Conservation (phyloP, 257 asterid species). For the Petunia axillaris region DNA sequence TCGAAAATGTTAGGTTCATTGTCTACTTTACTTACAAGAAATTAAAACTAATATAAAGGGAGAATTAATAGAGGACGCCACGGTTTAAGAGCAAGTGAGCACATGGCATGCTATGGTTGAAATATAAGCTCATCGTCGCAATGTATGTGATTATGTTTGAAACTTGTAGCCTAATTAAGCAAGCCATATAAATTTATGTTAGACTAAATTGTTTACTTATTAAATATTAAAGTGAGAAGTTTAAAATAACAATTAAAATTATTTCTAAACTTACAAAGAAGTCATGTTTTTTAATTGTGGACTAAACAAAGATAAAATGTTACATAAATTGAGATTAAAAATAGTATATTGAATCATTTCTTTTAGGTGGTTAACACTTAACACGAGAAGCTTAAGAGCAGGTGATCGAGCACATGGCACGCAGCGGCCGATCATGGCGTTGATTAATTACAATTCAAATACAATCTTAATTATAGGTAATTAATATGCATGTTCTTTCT, state of each 20-base stretch:
- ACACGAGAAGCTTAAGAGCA: neutral
- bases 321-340: too few species aligned
- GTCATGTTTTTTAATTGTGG: too few species aligned
- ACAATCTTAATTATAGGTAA: neutral
- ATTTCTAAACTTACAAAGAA: too few species aligned
- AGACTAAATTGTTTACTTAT: too few species aligned
- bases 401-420: too few species aligned
- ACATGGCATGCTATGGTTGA: slow-evolving; percentile 7
- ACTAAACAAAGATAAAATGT: too few species aligned
- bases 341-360: too few species aligned
- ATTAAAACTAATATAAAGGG: neutral
- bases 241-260: too few species aligned
- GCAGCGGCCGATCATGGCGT: neutral
- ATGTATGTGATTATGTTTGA: neutral
- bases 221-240: too few species aligned
- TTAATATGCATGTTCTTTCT: neutral
- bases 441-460: neutral
- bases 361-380: neutral
- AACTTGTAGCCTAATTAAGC: too few species aligned
- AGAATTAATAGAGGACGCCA: neutral
- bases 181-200: too few species aligned
- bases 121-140: neutral
- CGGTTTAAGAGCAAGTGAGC: slow-evolving; percentile 3
- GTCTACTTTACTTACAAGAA: slow-evolving; percentile 19
- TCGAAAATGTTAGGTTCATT: slow-evolving; percentile 26